Evolutionary conservation across 352 stramenopile species (phyloP), one percentile per base, ranked within the genome.

Genomic region (Phytophthora kernoviae): DNA sequence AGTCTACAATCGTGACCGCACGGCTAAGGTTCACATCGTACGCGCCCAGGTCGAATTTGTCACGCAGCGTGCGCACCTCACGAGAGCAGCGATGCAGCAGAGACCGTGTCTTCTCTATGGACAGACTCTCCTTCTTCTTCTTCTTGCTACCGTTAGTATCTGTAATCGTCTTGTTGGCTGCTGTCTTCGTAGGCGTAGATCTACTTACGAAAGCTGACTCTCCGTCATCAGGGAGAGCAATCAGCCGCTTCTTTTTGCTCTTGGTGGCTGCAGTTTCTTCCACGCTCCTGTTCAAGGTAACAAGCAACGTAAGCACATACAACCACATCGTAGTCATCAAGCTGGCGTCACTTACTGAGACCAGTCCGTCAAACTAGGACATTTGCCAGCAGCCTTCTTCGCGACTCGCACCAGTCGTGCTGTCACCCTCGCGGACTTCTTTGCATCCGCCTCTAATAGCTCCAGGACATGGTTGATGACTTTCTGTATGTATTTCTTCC

Each of bases 1-100:
- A 76, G 39, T 79, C 64, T 39, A 84, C 65, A n/a, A 85, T 54
- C 1, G 71, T 73, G 11, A 84, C 76, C 41, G 79, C 59, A 12
- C 72, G 65, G 52, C 68, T 84, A 22, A 91, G 52, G 20, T 65
- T 76, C 43, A 62, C 50, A 30, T 86, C 73, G 34, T 73, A 86
- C 9, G 65, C 56, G 5, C 54, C 59, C 22, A 80, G 45, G 10
- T 75, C 53, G 46, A 86, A 86, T 51, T 72, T 68, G 34, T 78
- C 70, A 43, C 68, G 59, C 33, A 82, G 46, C 24, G 44, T 58
- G 22, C 59, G 70, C 22, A 86, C 61, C 21, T 73, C 65, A 8
- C 53, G 47, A 18, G 62, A 52, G 32, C 65, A 81, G 14, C 57
- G 68, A 2, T 61, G 51, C 36, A 82, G 43, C 15, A 76, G 27